A percentile compares a stretch with the other conserved stretches of the same genome.
Conservation (phyloP, 495 filamentous ascomycete species). For the Rhypophila decipiens region DNA sequence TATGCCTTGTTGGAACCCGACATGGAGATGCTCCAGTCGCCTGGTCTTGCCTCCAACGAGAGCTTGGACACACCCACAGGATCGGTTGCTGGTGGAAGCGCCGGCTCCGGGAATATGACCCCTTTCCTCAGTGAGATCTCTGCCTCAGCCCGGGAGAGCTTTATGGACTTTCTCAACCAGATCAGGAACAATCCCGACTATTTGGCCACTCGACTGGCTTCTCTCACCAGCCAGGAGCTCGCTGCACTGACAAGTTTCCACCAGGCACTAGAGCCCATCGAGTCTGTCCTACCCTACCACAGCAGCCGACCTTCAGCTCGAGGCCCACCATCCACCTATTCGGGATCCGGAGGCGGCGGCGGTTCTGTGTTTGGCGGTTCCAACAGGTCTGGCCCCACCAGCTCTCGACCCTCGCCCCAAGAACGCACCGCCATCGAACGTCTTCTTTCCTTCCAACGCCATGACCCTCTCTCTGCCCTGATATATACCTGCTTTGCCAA, state of each 20-base stretch:
- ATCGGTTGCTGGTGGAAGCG: conserved; percentile 30
- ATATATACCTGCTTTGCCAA: conserved; percentile 86
- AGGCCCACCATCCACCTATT: conserved; percentile 11
- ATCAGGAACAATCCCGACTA: conserved; percentile 83
- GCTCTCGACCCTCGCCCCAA: conserved; percentile 17
- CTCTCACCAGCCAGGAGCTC: conserved; percentile 67
- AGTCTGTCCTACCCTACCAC: conserved; percentile 73
- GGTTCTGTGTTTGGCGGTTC: conserved; percentile 12
- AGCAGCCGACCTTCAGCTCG: conserved; percentile 45
- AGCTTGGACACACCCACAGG: conserved; percentile 34
- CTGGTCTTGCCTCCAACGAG: conserved; percentile 38
- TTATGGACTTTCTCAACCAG: conserved; percentile 72
- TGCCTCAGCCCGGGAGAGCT: conserved; percentile 61
- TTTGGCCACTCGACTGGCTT: conserved; percentile 69
- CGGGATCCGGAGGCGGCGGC: conserved; percentile 9
- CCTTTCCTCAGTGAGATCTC: conserved; percentile 81
- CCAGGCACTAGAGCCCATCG: conserved; percentile 67
- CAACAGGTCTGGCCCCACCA: conserved; percentile 10
- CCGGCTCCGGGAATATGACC: conserved; percentile 41
- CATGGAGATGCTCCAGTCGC: conserved; percentile 46
- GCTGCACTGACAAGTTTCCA: conserved; percentile 66
- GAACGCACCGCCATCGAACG: conserved; percentile 56
- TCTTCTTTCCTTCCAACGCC: conserved; percentile 75
- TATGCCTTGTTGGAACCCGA: conserved; percentile 66
- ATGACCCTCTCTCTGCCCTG: conserved; percentile 78